Conservation (phyloP, 23 red algal genomes). For the Pyropia haitanensis region DNA sequence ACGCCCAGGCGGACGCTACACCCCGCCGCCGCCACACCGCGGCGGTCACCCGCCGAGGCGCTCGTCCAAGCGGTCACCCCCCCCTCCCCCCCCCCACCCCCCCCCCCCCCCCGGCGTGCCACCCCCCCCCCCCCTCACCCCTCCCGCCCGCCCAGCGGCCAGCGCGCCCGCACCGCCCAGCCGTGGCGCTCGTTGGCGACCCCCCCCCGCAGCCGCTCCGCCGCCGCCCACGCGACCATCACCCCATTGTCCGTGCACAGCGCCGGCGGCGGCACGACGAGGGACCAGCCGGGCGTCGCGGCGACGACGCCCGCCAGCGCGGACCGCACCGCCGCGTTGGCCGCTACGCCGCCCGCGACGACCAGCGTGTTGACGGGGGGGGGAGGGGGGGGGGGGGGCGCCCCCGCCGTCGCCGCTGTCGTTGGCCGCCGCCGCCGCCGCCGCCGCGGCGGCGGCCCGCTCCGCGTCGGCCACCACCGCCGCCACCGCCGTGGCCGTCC, state of each 20-base stretch:
- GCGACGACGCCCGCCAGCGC: slow-evolving; percentile 41
- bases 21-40: too few relatives aligned
- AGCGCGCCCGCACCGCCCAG: slow-evolving; percentile 54
- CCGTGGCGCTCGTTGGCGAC: slow-evolving; percentile 39
- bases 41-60: too few relatives aligned
- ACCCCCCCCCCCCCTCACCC: too few relatives aligned
- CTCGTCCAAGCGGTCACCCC: too few relatives aligned
- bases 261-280: slow-evolving; percentile 38
- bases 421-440: too few relatives aligned
- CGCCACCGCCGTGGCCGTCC: slow-evolving; percentile 45
- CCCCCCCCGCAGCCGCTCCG: slow-evolving; percentile 59
- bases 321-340: slow-evolving; percentile 57
- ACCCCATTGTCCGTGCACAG: slow-evolving; percentile 98
- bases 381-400: too few relatives aligned
- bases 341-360: slow-evolving; percentile 87
- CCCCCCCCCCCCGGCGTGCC: too few relatives aligned
- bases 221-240: slow-evolving; percentile 93
- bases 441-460: too few relatives aligned
- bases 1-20: too few relatives aligned
- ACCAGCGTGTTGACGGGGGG: slow-evolving; percentile 41
- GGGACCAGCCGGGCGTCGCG: slow-evolving; percentile 23
- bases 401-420: too few relatives aligned
- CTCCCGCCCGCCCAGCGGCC: slow-evolving; percentile 62
- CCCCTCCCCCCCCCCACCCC: too few relatives aligned
- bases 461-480: slow-evolving; percentile 13